A percentile compares a stretch with the other conserved stretches of the same genome.
Conservation (phyloP, 75 land plant species). For the Cryptomeria japonica region DNA sequence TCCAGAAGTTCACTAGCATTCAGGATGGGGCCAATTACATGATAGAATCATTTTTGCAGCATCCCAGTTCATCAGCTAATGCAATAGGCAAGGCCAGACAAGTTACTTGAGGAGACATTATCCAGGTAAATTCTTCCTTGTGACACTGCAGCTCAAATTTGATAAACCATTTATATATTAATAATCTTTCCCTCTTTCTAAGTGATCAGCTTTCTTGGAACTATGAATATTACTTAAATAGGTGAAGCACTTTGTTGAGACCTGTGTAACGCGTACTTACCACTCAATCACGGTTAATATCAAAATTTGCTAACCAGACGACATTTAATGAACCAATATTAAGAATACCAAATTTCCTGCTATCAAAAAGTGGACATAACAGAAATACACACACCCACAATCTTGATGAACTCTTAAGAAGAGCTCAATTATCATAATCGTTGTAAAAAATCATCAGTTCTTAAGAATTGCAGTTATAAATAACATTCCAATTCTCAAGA, state of each 20-base stretch:
- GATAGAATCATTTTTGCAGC: not conserved
- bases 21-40: not conserved
- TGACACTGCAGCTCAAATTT: not conserved
- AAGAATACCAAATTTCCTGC: not conserved
- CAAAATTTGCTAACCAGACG: not conserved
- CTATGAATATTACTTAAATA: not conserved
- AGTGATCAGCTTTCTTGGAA: not conserved
- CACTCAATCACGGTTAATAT: too few species aligned
- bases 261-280: not conserved
- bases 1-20: not conserved
- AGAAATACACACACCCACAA: not conserved
- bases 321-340: not conserved
- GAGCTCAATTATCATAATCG: not conserved
- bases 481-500: not conserved
- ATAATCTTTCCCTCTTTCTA: not conserved
- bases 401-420: not conserved
- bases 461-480: not conserved
- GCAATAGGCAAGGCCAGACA: not conserved
- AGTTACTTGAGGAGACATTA: not conserved
- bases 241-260: constrained; percentile 10
- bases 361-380: not conserved
- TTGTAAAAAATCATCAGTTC: not conserved
- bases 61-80: not conserved
- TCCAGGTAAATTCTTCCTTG: not conserved
- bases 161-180: not conserved